These are phyloP conservation scores for Phylloporus sp. DNA, from an alignment of 768 basidiomycete species.

Conservation along the genomic window DNA sequence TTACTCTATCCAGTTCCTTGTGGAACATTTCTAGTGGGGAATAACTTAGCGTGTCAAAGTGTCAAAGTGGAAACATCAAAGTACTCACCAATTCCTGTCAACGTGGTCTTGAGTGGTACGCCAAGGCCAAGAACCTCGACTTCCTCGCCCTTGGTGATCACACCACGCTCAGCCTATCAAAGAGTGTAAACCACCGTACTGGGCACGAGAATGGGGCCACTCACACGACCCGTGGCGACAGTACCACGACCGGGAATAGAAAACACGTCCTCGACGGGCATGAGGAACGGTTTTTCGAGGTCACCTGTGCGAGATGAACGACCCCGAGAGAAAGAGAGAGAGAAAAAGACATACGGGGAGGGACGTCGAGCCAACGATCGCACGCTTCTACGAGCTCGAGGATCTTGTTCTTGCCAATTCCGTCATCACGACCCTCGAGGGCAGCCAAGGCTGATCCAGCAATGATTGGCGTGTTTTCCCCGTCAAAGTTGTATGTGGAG, in stretches of 20 bases:
- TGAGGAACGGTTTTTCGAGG: slow-evolving; percentile 95
- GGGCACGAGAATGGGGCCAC: slow-evolving; percentile 20
- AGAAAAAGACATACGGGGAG: slow-evolving; percentile 59
- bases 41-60: slow-evolving; percentile 5
- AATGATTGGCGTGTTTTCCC: slow-evolving; percentile 95
- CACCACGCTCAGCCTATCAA: slow-evolving; percentile 82
- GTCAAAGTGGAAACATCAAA: not conserved
- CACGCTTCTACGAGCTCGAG: slow-evolving; percentile 79
- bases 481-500: slow-evolving; percentile 89
- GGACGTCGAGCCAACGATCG: slow-evolving; percentile 93
- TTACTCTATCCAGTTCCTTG: slow-evolving; percentile 93
- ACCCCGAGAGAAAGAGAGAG: not conserved
- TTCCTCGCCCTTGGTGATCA: slow-evolving; percentile 86
- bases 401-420: slow-evolving; percentile 79
- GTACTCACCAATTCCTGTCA: slow-evolving; percentile 84
- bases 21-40: slow-evolving; percentile 89
- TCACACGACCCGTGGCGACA: slow-evolving; percentile 89
- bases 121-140: slow-evolving; percentile 92
- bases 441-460: slow-evolving; percentile 97
- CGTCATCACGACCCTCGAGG: slow-evolving; percentile 78
- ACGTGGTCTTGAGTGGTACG: slow-evolving; percentile 76
- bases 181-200: not conserved
- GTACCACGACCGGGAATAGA: slow-evolving; percentile 99
- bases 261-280: slow-evolving; percentile 95
- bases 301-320: slow-evolving; percentile 55